Evolutionary conservation across 306 rosid species (phyloP).

Genomic region (Canavalia ensiformis): DNA sequence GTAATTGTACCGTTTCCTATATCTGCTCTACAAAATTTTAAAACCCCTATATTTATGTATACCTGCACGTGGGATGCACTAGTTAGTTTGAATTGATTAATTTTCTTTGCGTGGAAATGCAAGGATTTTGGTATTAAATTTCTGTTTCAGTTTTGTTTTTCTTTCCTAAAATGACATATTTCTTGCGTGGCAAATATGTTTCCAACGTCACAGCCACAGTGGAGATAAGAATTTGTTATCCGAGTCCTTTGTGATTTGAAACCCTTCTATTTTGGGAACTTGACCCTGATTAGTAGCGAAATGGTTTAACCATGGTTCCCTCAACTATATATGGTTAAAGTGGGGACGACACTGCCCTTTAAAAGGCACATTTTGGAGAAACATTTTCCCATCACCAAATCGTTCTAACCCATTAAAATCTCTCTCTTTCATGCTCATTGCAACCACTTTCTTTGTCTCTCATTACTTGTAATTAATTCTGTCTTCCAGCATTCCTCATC

Average conservation of each 20-base stretch:
- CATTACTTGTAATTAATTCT: background rate
- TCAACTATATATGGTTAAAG: background rate
- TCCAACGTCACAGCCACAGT: background rate
- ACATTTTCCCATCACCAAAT: conserved; percentile 24
- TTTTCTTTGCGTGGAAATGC: too few relatives aligned
- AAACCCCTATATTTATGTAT: background rate
- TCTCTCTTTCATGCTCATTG: conserved; percentile 24
- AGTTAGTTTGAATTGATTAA: background rate
- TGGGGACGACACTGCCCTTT: conserved; percentile 44
- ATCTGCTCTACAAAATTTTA: background rate
- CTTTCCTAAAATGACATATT: background rate
- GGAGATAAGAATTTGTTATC: background rate
- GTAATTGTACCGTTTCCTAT: background rate
- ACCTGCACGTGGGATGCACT: background rate
- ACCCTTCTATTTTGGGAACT: conserved; percentile 34
- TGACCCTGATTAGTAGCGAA: conserved; percentile 47
- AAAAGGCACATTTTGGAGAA: conserved; percentile 22
- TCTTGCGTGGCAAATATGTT: background rate
- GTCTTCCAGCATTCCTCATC: background rate
- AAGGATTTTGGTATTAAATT: too few relatives aligned
- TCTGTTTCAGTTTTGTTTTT: background rate
- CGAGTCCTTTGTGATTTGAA: conserved; percentile 26
- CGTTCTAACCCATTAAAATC: background rate
- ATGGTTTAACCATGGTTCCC: conserved; percentile 48
- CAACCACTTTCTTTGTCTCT: background rate